Percentiles rank a stretch among this genome's conserved stretches.
Evolutionary conservation across 2,329 filamentous ascomycete species (phyloP).

Genomic region (Acrocalymma vagum): DNA sequence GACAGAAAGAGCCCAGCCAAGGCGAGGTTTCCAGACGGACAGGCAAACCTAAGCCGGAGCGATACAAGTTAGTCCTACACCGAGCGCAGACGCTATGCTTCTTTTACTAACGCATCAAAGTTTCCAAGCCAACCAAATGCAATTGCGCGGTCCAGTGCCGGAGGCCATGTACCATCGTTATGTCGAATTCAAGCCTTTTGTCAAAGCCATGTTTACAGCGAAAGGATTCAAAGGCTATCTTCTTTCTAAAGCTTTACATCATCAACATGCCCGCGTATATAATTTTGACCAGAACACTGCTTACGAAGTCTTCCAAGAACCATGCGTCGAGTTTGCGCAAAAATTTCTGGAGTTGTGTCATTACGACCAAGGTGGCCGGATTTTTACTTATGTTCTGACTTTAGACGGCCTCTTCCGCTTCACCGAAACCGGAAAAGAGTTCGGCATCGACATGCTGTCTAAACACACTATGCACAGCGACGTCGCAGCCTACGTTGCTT

Average conservation of each 20-base stretch:
- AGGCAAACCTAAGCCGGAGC: slow-evolving; percentile 62
- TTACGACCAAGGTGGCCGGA: slow-evolving; percentile 82
- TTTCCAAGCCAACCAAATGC: slow-evolving; percentile 93
- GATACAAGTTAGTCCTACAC: slow-evolving; percentile 74
- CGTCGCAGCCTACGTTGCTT: slow-evolving; percentile 90
- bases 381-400: slow-evolving; percentile 92
- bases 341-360: slow-evolving; percentile 88
- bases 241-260: slow-evolving; percentile 84
- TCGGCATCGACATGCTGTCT: slow-evolving; percentile 89
- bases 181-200: slow-evolving; percentile 90
- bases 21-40: slow-evolving; percentile 48
- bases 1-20: slow-evolving; percentile 64
- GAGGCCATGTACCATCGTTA: slow-evolving; percentile 86
- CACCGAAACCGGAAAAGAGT: slow-evolving; percentile 95
- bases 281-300: slow-evolving; percentile 83
- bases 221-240: slow-evolving; percentile 80
- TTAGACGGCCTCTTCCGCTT: slow-evolving; percentile 88
- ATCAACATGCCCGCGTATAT: slow-evolving; percentile 89
- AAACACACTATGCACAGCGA: slow-evolving; percentile 98
- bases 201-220: slow-evolving; percentile 86
- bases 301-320: slow-evolving; percentile 72
- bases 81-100: no score
- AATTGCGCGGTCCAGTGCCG: slow-evolving; percentile 84
- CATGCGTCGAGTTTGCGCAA: slow-evolving; percentile 74
- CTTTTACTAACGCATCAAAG: no score